A percentile compares a stretch with the other conserved stretches of the same genome.
Evolutionary conservation across 2,329 filamentous ascomycete species (phyloP).

Genomic region (Ilyonectria sp.): DNA sequence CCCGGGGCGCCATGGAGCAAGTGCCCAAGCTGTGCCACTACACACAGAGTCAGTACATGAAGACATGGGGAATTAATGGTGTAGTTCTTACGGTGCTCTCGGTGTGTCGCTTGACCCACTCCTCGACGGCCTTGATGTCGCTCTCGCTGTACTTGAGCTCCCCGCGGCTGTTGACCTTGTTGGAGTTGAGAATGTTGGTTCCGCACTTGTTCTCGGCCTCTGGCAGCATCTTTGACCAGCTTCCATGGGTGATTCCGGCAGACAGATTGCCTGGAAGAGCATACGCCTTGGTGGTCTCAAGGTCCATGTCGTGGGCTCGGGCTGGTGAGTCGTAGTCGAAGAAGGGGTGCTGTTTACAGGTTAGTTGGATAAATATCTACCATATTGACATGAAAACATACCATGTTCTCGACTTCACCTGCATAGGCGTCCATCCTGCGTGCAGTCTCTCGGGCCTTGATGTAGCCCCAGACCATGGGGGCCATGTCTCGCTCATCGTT

Average conservation of each 20-base stretch:
- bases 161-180: slow-evolving; percentile 71
- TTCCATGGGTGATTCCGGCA: slow-evolving; percentile 80
- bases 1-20: slow-evolving; percentile 82
- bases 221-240: slow-evolving; percentile 75
- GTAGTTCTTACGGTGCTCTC: slow-evolving; percentile 70
- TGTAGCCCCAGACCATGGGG: slow-evolving; percentile 88
- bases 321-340: slow-evolving; percentile 80
- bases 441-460: slow-evolving; percentile 86
- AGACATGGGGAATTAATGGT: slow-evolving; percentile 54
- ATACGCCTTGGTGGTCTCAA: slow-evolving; percentile 82
- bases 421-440: slow-evolving; percentile 84
- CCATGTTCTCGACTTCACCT: slow-evolving; percentile 76
- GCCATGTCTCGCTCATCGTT: slow-evolving; percentile 89
- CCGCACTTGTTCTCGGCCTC: slow-evolving; percentile 66
- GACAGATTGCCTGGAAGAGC: slow-evolving; percentile 80
- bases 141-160: slow-evolving; percentile 76
- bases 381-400: slow-evolving; percentile 1
- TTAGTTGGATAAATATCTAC: slow-evolving; percentile 45
- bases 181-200: slow-evolving; percentile 71
- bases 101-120: slow-evolving; percentile 80
- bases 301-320: slow-evolving; percentile 79
- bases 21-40: slow-evolving; percentile 64
- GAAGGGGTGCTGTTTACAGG: slow-evolving; percentile 70
- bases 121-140: slow-evolving; percentile 77
- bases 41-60: slow-evolving; percentile 59